Base-by-base conservation (phyloP, 768 basidiomycete genomes). In the Inosperma sp. region DNA sequence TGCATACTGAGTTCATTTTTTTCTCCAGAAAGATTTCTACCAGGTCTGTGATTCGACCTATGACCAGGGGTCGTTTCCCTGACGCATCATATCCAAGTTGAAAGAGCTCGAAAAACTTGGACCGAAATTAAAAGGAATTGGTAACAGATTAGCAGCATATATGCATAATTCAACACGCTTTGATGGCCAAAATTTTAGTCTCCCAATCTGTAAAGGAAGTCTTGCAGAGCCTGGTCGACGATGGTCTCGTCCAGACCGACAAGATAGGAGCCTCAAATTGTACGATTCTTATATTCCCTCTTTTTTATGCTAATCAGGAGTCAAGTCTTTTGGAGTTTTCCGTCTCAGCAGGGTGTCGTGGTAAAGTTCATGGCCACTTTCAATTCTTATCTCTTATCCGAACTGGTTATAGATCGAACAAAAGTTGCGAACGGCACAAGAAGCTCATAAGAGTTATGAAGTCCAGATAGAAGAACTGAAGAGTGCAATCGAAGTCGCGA, bases 201-300 rank as follows among this genome's bases (percentile, higher is more conserved):
- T 84, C 86, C 8, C 93, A 95, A 65, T 83, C 86, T 2, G 88
- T 97, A 33, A 96, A 96, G 62, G 93, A 97, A 58, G 86, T 95
- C 0, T 67, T 96, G 2, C 88, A 92, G 59, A 84, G 86, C 2
- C 77, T 97, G 23, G 83, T 92, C 8, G 87, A 93, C 56, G 93
- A 96, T 59, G 83, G 85, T 1, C 72, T 93, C 23, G 91, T 95
- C 19, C 83, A 88, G 62, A 74, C 74, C 37, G 94, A 97, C 67
- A 97, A 97, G 70, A 93, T 95, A 50, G 93, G 93, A 26, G 88
- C 93, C 7, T 91, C 90, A 3, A 96, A 95, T 63, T 96, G 93
- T 92, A 63, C 59, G 52, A 37, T 41, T 48, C 56, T 52, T 58
- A 57, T 59, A 55, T 49, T 44, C 31, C 19, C 30, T 42, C 30